Conservation (phyloP, 768 basidiomycete genomes). For the Suillus fuscotomentosus region DNA sequence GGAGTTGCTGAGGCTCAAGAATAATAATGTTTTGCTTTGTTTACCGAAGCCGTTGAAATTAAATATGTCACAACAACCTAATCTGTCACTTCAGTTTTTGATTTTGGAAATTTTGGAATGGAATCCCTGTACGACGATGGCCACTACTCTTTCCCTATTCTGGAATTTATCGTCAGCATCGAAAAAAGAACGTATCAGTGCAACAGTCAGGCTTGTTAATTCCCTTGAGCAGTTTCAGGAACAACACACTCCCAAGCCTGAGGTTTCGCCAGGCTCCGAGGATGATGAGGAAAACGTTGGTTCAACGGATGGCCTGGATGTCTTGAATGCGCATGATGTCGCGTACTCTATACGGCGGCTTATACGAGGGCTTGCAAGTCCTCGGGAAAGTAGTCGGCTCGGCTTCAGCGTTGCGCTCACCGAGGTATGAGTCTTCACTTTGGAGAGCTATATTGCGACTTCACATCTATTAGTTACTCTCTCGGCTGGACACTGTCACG, state of each 20-base stretch:
- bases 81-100: constrained; percentile 15
- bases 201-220: constrained; percentile 80
- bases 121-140: constrained; percentile 42
- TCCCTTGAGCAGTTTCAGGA: constrained; percentile 86
- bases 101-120: background rate
- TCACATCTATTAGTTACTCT: constrained; percentile 58
- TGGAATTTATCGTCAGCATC: constrained; percentile 87
- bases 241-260: constrained; percentile 44
- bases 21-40: background rate
- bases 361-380: constrained; percentile 85
- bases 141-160: constrained; percentile 89
- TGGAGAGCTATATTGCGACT: background rate
- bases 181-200: constrained; percentile 77
- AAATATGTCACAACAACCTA: constrained; percentile 29
- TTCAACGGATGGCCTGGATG: constrained; percentile 53
- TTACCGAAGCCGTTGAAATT: background rate
- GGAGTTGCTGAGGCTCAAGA: background rate
- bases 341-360: constrained; percentile 89
- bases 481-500: constrained; percentile 74
- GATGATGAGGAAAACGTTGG: constrained; percentile 44
- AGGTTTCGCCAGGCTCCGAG: constrained; percentile 27
- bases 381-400: constrained; percentile 88
- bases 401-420: constrained; percentile 97
- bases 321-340: constrained; percentile 84
- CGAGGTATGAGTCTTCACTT: constrained; percentile 57